Evolutionary conservation across 768 basidiomycete species (phyloP).

Genomic region (Termitomyces sp.): DNA sequence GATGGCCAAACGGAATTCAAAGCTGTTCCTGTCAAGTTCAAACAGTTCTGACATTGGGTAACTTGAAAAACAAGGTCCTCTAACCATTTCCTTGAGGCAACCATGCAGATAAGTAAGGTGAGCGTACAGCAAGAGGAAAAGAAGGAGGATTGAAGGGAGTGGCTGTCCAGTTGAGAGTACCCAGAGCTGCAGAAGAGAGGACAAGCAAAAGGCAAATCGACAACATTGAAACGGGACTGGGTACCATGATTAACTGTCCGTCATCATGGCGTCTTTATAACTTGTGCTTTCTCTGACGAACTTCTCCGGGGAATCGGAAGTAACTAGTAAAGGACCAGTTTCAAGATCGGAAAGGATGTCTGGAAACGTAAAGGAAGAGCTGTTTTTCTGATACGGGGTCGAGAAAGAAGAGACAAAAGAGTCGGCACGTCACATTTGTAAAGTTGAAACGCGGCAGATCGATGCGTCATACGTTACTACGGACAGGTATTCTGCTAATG

Average conservation of each 20-base stretch:
- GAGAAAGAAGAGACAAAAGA: not conserved
- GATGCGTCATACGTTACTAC: too few relatives aligned
- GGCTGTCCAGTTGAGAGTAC: conserved; percentile 35
- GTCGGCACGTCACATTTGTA: not conserved
- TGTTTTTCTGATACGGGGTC: not conserved
- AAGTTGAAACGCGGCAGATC: not conserved
- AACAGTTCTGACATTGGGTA: not conserved
- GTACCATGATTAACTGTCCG: not conserved
- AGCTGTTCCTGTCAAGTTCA: conserved; percentile 22
- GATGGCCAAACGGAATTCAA: conserved; percentile 53
- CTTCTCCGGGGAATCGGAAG: not conserved
- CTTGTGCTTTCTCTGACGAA: not conserved
- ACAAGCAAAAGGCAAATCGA: not conserved
- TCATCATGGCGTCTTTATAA: not conserved
- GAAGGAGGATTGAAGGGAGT: conserved; percentile 53
- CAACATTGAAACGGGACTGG: not conserved
- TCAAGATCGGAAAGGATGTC: not conserved
- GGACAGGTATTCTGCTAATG: too few relatives aligned
- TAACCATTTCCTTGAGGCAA: conserved; percentile 48
- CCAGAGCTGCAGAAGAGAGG: conserved; percentile 14
- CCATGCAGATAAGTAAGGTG: conserved; percentile 65
- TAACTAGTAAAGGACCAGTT: not conserved
- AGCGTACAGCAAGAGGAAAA: conserved; percentile 58
- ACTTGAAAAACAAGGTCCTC: not conserved
- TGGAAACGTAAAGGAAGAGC: not conserved